A percentile compares a stretch with the other conserved stretches of the same genome.
Conservation (phyloP, 2,329 filamentous ascomycete species). For the Lanzia echinophila region DNA sequence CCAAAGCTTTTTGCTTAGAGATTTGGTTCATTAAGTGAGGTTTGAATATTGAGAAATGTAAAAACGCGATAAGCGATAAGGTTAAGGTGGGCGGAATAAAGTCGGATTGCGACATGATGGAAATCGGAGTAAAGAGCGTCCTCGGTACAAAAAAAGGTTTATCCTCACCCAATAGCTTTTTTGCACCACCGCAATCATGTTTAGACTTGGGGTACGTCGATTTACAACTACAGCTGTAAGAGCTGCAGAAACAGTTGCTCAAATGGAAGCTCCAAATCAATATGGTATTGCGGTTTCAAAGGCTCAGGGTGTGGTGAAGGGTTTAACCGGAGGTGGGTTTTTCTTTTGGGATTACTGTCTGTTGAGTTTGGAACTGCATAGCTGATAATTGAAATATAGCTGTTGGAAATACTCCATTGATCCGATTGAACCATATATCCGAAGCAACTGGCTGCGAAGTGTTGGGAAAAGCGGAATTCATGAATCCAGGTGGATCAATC, state of each 20-base stretch:
- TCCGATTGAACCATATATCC: slow-evolving; percentile 81
- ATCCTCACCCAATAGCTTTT: not conserved
- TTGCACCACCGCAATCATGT: slow-evolving; percentile 37
- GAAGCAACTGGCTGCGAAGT: slow-evolving; percentile 89
- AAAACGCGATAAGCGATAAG: slow-evolving; percentile 8
- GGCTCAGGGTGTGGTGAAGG: slow-evolving; percentile 58
- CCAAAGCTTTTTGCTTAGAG: too few relatives aligned
- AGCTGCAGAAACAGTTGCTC: slow-evolving; percentile 38
- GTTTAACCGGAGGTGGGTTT: slow-evolving; percentile 59
- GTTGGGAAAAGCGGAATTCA: slow-evolving; percentile 96
- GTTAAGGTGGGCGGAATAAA: not conserved
- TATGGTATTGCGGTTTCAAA: slow-evolving; percentile 58
- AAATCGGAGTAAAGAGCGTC: slow-evolving; percentile 4
- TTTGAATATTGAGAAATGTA: too few relatives aligned
- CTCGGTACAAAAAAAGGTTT: not conserved
- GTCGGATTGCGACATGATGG: not conserved
- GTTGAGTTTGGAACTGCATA: slow-evolving; percentile 8
- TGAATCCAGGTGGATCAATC: slow-evolving; percentile 93
- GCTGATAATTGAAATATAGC: slow-evolving; percentile 44
- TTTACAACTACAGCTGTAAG: slow-evolving; percentile 49
- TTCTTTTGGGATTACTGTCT: not conserved
- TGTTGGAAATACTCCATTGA: slow-evolving; percentile 94
- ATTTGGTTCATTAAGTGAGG: too few relatives aligned
- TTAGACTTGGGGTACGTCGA: slow-evolving; percentile 46
- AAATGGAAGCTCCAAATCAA: slow-evolving; percentile 42